Evolutionary conservation across 345 rosid genomes (phyloP).

Genomic region (Aquilaria malaccensis): DNA sequence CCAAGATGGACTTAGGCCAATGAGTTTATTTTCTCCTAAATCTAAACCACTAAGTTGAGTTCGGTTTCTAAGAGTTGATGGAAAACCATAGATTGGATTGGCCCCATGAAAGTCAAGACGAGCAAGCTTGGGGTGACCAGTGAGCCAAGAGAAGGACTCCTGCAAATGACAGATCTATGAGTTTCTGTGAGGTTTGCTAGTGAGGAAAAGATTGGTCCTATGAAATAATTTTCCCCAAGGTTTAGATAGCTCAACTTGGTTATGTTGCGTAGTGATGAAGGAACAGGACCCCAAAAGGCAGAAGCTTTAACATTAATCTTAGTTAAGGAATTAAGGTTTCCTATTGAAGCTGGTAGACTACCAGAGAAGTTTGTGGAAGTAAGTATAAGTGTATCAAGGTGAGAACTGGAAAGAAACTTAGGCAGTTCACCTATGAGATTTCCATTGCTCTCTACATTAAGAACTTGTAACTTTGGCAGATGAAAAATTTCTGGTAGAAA

Average conservation of each 20-base stretch:
- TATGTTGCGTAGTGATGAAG: background rate
- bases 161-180: too few relatives aligned
- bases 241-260: too few relatives aligned
- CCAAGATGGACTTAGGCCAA: slow-evolving; percentile 14
- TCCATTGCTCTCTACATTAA: background rate
- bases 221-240: too few relatives aligned
- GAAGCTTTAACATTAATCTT: background rate
- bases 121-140: too few relatives aligned
- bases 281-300: background rate
- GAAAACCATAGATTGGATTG: slow-evolving; percentile 9
- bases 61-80: slow-evolving; percentile 7
- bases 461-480: too few relatives aligned
- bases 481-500: too few relatives aligned
- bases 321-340: background rate
- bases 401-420: background rate
- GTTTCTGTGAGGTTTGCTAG: slow-evolving; percentile 5
- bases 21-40: background rate
- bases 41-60: background rate
- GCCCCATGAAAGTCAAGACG: too few relatives aligned
- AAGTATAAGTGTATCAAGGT: too few relatives aligned
- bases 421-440: slow-evolving; percentile 2
- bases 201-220: background rate
- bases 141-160: too few relatives aligned
- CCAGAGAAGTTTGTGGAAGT: too few relatives aligned
- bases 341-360: too few relatives aligned